Evolutionary conservation across 75 land plant species (phyloP).

Genomic region (Cryptomeria japonica): DNA sequence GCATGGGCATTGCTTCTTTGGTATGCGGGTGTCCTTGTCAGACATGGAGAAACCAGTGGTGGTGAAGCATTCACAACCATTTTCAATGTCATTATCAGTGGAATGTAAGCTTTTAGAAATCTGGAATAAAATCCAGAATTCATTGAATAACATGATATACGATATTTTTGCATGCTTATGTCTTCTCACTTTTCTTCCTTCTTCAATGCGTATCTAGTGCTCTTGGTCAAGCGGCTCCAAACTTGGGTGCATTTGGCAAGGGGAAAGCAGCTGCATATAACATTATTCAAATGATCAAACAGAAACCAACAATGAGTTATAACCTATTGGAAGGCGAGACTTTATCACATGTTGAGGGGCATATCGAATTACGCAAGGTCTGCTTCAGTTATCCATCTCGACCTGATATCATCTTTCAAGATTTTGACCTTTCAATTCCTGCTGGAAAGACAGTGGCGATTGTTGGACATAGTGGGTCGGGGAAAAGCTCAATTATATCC

Average conservation of each 20-base stretch:
- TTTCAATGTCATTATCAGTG: constrained; percentile 64
- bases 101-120: constrained; percentile 52
- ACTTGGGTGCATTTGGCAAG: constrained; percentile 56
- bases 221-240: constrained; percentile 75
- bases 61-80: constrained; percentile 86
- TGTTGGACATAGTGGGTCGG: constrained; percentile 84
- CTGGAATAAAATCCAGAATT: not conserved
- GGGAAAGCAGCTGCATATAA: constrained; percentile 63
- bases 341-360: constrained; percentile 43
- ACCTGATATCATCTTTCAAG: constrained; percentile 40
- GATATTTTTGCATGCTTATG: not conserved
- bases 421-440: constrained; percentile 51
- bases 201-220: constrained; percentile 37
- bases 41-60: constrained; percentile 58
- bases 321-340: constrained; percentile 31
- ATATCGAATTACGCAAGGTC: constrained; percentile 59
- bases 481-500: constrained; percentile 77
- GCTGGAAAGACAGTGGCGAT: constrained; percentile 66
- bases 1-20: constrained; percentile 79
- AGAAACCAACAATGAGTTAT: constrained; percentile 24
- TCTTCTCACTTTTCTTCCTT: not conserved
- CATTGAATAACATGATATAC: not conserved
- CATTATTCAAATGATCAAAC: constrained; percentile 46
- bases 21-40: constrained; percentile 69
- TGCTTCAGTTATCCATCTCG: constrained; percentile 68